phyloP scores from a whole-genome alignment of 2,329 filamentous ascomycete species.

The Colletotrichum sp. region DNA sequence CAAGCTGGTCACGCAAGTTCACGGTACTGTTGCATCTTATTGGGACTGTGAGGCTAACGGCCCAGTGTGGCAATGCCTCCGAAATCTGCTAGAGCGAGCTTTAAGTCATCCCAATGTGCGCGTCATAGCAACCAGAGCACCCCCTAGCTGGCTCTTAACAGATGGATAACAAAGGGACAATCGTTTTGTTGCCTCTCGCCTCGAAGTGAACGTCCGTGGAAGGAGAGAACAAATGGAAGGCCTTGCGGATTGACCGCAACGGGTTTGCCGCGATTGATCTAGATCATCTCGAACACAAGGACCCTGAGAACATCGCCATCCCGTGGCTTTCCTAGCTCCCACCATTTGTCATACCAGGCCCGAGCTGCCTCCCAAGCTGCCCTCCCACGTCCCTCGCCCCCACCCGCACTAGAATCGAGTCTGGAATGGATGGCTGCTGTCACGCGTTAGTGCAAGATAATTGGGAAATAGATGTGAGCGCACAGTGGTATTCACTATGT shows the following conservation, averaged over 20 bases:
- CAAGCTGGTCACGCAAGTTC: constrained; percentile 15
- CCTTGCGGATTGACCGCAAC: background rate
- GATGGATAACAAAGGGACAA: background rate
- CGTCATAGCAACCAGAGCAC: constrained; percentile 3
- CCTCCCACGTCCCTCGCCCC: background rate
- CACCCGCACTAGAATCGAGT: background rate
- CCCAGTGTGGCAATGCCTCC: background rate
- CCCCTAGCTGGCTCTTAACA: background rate
- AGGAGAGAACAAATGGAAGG: background rate
- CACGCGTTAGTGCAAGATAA: constrained; percentile 8
- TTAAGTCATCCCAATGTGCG: background rate
- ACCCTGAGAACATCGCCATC: background rate
- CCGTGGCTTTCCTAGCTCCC: background rate
- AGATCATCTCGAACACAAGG: background rate
- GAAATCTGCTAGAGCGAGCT: background rate
- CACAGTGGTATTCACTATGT: constrained; percentile 6
- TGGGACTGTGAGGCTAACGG: constrained; percentile 3
- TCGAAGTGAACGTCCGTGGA: background rate
- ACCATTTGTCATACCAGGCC: background rate
- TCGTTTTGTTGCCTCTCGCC: background rate
- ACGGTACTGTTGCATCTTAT: constrained; percentile 18
- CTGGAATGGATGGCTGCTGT: constrained; percentile 2
- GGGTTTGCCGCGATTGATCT: background rate
- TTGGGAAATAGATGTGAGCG: background rate
- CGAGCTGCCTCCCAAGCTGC: background rate